Evolutionary conservation across 331 rosid species (phyloP).

Genomic region (Rosa hybrid): DNA sequence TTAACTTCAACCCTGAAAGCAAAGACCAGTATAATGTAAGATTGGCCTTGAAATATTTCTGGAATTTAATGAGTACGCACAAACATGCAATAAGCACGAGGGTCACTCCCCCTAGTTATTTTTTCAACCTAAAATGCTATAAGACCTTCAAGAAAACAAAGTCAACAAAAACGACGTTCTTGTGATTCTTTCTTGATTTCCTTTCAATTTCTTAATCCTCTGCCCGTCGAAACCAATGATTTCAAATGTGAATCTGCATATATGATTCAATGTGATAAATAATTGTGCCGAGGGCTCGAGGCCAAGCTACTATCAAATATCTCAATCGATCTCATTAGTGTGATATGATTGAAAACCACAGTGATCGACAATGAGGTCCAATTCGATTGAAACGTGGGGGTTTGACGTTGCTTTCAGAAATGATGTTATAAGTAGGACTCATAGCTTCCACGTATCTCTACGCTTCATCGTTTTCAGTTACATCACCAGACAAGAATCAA

Average conservation of each 20-base stretch:
- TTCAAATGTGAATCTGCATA: background rate
- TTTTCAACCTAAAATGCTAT: background rate
- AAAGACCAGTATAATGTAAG: too few species aligned
- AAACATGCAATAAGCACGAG: background rate
- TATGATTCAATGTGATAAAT: background rate
- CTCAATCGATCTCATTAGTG: background rate
- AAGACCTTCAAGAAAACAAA: background rate
- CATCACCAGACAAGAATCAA: background rate
- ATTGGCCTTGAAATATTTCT: too few species aligned
- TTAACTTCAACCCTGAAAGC: too few species aligned
- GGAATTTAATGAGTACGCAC: background rate
- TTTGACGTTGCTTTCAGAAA: slow-evolving; percentile 29
- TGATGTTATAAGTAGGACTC: slow-evolving; percentile 7
- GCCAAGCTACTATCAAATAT: background rate
- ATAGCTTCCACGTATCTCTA: slow-evolving; percentile 26
- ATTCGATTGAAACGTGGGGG: slow-evolving; percentile 16
- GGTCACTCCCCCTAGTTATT: background rate
- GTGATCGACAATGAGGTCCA: background rate
- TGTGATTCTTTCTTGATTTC: background rate
- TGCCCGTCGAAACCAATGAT: background rate
- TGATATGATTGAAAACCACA: background rate
- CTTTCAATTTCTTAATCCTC: background rate
- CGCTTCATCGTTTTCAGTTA: slow-evolving; percentile 10
- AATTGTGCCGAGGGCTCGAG: background rate
- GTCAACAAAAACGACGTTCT: background rate